Conservation (phyloP, 805 yeast genomes). For the Kodamaea kaohsiungensis region DNA sequence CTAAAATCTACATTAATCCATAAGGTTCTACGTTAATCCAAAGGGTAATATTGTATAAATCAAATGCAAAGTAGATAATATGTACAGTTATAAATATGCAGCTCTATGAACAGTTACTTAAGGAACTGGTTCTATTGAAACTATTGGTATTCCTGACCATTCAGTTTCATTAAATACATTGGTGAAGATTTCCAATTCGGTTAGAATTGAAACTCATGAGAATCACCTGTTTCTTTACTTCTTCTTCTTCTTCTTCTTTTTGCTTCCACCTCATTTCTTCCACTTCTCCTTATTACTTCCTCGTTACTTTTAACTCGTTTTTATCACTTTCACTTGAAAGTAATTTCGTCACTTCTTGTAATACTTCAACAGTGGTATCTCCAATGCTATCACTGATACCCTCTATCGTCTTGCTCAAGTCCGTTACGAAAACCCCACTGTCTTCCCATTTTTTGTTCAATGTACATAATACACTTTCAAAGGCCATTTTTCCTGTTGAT, state of each 20-base stretch:
- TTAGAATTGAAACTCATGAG: too few species aligned
- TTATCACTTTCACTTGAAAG: conserved; percentile 6
- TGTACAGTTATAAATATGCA: conserved; percentile 5
- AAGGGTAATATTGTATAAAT: background rate
- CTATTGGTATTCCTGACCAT: background rate
- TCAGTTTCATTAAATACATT: background rate
- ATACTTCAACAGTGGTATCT: conserved; percentile 15
- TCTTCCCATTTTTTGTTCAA: conserved; percentile 48
- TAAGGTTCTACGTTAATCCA: background rate
- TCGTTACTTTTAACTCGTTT: background rate
- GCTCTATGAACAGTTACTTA: background rate
- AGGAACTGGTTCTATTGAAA: background rate
- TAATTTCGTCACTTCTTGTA: conserved; percentile 20
- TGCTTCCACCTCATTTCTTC: too few species aligned
- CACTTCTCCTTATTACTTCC: background rate
- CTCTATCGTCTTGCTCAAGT: conserved; percentile 28
- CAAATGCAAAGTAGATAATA: background rate
- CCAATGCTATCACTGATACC: conserved; percentile 25
- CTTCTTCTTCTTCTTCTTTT: background rate
- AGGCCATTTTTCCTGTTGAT: conserved; percentile 74
- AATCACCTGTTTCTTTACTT: too few species aligned
- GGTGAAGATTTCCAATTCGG: background rate
- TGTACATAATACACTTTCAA: conserved; percentile 71
- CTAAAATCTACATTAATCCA: background rate
- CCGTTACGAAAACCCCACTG: conserved; percentile 36